A percentile compares a stretch with the other conserved stretches of the same genome.
phyloP scores from a whole-genome alignment of 345 rosid genomes.

The Lumnitzera littorea region DNA sequence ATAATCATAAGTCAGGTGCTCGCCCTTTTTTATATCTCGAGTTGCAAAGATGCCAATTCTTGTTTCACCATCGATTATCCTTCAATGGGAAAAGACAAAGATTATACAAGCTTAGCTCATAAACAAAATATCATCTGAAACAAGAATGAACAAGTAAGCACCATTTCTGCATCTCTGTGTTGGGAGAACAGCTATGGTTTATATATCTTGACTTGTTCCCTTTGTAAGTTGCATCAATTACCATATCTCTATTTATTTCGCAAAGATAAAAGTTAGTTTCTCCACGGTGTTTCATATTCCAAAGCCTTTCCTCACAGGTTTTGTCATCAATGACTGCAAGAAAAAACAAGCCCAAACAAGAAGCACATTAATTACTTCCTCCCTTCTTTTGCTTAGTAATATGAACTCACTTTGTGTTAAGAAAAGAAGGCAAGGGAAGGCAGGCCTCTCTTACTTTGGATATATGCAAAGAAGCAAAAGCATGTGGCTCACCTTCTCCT shows the following conservation, averaged over 20 bases:
- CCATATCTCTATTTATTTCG: constrained; percentile 88
- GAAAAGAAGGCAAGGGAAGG: constrained; percentile 6
- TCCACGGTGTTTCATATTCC: constrained; percentile 73
- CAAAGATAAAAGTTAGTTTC: constrained; percentile 91
- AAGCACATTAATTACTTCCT: too few relatives aligned
- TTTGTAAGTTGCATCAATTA: constrained; percentile 92
- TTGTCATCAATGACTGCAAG: constrained; percentile 84
- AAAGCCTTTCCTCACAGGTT: constrained; percentile 90
- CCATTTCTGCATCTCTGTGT: constrained; percentile 99
- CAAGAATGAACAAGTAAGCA: constrained; percentile 22
- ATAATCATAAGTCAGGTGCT: constrained; percentile 90
- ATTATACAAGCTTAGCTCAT: constrained; percentile 7
- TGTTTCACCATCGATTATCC: constrained; percentile 98
- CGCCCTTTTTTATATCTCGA: constrained; percentile 69
- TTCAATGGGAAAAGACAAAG: constrained; percentile 17
- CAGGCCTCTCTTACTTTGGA: constrained; percentile 1
- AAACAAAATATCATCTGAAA: constrained; percentile 6
- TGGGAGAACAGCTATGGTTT: constrained; percentile 92
- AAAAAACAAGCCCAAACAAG: constrained; percentile 1
- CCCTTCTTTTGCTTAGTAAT: too few relatives aligned
- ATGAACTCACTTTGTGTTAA: constrained; percentile 1
- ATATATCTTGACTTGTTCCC: constrained; percentile 96
- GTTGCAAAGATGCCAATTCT: constrained; percentile 90
- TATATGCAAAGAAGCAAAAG: constrained; percentile 8
- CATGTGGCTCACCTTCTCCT: constrained; percentile 70